These are phyloP conservation scores for Pythium aphanidermatum DNA, from an alignment of 352 stramenopile species.

Conservation along the genomic window DNA sequence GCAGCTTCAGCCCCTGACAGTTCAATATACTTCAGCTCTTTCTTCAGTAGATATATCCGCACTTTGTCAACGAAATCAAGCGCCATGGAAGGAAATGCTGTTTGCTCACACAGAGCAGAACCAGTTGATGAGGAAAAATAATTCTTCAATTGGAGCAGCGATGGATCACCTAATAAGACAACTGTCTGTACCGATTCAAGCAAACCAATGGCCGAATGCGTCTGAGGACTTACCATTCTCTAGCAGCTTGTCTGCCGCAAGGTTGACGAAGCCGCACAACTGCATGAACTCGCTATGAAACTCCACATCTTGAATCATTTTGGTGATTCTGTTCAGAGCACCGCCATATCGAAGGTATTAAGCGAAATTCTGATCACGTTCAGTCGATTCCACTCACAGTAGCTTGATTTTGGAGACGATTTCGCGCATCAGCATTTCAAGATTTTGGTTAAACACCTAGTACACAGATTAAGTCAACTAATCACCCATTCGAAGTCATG, in stretches of 20 bases:
- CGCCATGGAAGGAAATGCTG: conserved; percentile 56
- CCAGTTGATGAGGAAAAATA: conserved; percentile 49
- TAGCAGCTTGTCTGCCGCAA: conserved; percentile 34
- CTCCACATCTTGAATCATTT: conserved; percentile 31
- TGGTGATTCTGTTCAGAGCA: conserved; percentile 39
- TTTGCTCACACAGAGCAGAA: conserved; percentile 54
- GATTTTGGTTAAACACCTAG: conserved; percentile 46
- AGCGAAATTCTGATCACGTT: too few relatives aligned
- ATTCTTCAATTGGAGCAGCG: conserved; percentile 28
- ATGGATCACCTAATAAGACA: conserved; percentile 25
- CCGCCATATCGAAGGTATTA: too few relatives aligned
- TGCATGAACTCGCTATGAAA: conserved; percentile 31
- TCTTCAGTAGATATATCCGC: conserved; percentile 34
- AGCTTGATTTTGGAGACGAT: conserved; percentile 40
- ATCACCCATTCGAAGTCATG: conserved; percentile 4
- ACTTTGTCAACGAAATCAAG: conserved; percentile 62
- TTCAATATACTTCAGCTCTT: conserved; percentile 33
- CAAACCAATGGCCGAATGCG: too few relatives aligned
- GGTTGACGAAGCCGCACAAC: conserved; percentile 37
- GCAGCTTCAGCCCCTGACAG: neutral
- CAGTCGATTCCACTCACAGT: conserved; percentile 46
- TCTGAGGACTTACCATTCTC: conserved; percentile 52
- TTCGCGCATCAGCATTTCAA: conserved; percentile 51
- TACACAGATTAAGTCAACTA: neutral
- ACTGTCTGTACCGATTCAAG: neutral